Percentiles rank a stretch among this genome's conserved stretches.
phyloP scores from a whole-genome alignment of 1,139 yeast genomes.

The Geotrichum fermentans region DNA sequence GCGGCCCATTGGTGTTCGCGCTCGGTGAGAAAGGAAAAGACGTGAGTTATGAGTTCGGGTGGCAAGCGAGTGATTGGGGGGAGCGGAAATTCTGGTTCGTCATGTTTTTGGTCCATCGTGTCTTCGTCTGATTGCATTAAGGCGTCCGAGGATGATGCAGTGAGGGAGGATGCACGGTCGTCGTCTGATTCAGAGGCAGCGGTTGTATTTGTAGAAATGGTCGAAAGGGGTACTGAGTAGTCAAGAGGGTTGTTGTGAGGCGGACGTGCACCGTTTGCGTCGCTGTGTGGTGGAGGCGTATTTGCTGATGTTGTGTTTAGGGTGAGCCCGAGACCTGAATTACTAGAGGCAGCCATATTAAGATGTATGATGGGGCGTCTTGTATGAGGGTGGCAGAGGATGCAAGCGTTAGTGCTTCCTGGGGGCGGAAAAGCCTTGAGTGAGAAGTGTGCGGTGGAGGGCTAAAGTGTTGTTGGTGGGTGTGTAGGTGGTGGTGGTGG shows the following conservation, averaged over 20 bases:
- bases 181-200: constrained; percentile 4
- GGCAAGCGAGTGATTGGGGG: constrained; percentile 48
- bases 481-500: too few relatives aligned
- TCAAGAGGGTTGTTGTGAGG: not conserved
- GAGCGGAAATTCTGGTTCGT: too few relatives aligned
- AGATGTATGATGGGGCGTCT: not conserved
- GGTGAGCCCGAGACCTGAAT: not conserved
- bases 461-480: too few relatives aligned
- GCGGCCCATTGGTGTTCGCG: constrained; percentile 61
- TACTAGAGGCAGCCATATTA: not conserved
- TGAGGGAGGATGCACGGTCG: not conserved
- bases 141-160: constrained; percentile 1
- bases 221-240: constrained; percentile 2
- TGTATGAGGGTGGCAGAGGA: not conserved
- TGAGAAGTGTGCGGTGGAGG: too few relatives aligned
- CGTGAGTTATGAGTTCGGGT: constrained; percentile 68
- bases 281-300: not conserved
- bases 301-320: not conserved
- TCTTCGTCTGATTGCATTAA: not conserved
- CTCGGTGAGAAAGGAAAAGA: constrained; percentile 62
- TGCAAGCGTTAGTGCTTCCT: not conserved
- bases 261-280: not conserved
- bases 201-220: constrained; percentile 5
- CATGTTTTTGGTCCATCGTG: not conserved
- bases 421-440: not conserved